Evolutionary conservation across 1,139 yeast species (phyloP).

Genomic region (Petasospora rhodanensis): DNA sequence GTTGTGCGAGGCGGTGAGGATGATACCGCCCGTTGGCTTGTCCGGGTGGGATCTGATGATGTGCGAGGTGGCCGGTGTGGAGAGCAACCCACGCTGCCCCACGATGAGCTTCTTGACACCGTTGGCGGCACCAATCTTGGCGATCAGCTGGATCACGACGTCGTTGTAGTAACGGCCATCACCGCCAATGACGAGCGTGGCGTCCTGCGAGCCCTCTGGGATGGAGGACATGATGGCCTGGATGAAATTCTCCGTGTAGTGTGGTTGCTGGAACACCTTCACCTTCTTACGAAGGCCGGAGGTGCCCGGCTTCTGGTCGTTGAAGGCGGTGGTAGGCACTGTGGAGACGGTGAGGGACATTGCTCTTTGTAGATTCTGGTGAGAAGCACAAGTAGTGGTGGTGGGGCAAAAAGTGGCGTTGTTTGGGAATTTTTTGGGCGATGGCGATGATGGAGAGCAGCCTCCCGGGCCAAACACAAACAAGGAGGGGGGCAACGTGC

Average conservation of each 20-base stretch:
- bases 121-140: conserved; percentile 83
- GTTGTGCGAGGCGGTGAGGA: conserved; percentile 94
- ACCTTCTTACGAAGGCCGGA: conserved; percentile 95
- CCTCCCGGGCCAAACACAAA: no score
- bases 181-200: conserved; percentile 90
- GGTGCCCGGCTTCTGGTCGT: conserved; percentile 96
- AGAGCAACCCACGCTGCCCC: conserved; percentile 83
- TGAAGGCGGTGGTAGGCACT: conserved; percentile 62
- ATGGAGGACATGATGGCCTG: conserved; percentile 83
- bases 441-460: no score
- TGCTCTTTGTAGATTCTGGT: no score
- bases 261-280: conserved; percentile 68
- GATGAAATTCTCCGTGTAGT: conserved; percentile 91
- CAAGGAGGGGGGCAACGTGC: no score
- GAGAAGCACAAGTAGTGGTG: no score
- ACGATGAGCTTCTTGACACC: conserved; percentile 81
- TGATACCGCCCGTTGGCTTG: conserved; percentile 88
- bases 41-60: conserved; percentile 62
- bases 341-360: conserved; percentile 2
- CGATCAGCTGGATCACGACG: conserved; percentile 74
- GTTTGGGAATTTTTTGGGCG: no score
- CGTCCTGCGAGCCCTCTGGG: conserved; percentile 77
- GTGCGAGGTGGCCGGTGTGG: conserved; percentile 96
- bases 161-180: conserved; percentile 94
- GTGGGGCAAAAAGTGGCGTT: no score